Percentiles rank a stretch among this genome's conserved stretches.
Conservation (phyloP, 192 early-diverging fungal species). For the Umbelopsis sp. region DNA sequence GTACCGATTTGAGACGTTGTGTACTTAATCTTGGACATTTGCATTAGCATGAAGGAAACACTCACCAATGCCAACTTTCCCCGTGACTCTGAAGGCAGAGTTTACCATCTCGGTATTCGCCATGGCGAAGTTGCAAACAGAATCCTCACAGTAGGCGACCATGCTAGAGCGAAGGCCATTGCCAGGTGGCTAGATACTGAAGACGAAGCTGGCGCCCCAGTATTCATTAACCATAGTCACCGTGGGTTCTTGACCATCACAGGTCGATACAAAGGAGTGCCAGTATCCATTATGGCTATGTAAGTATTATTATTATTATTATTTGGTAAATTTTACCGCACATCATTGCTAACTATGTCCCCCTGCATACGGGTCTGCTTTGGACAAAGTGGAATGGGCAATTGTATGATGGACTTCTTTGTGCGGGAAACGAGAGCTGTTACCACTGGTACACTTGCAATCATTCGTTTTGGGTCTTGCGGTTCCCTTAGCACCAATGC, state of each 20-base stretch:
- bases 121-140: conserved; percentile 84
- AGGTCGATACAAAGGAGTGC: conserved; percentile 71
- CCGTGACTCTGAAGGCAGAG: conserved; percentile 69
- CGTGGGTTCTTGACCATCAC: conserved; percentile 89
- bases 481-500: conserved; percentile 64
- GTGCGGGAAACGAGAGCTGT: conserved; percentile 85
- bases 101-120: conserved; percentile 83
- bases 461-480: conserved; percentile 88
- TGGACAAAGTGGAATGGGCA: conserved; percentile 57
- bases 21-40: neutral
- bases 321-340: neutral
- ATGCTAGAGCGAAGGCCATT: conserved; percentile 66
- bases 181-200: conserved; percentile 61
- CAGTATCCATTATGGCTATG: conserved; percentile 86
- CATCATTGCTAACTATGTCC: neutral
- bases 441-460: conserved; percentile 71
- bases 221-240: conserved; percentile 60
- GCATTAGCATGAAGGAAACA: conserved; percentile 31
- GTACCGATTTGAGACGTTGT: neutral
- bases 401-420: conserved; percentile 90
- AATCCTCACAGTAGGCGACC: conserved; percentile 88
- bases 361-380: neutral
- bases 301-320: conserved; percentile 19
- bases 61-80: conserved; percentile 79
- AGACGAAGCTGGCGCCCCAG: conserved; percentile 34